phyloP scores from a whole-genome alignment of 2,329 filamentous ascomycete genomes.

The Pseudocercospora fuligena region DNA sequence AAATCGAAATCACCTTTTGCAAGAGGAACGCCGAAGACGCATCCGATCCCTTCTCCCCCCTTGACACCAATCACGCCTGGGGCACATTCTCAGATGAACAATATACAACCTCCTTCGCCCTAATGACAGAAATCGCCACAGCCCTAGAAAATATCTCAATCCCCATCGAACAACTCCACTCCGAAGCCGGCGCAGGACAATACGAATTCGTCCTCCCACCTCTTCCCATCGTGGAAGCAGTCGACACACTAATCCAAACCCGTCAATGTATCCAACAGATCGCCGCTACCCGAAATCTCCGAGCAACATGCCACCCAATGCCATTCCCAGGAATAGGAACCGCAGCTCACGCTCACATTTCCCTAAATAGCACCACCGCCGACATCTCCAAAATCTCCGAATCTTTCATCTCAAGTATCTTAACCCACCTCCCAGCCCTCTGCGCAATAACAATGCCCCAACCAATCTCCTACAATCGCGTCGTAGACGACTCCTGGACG shows the following conservation, averaged over 20 bases:
- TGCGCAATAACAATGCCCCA: constrained; percentile 71
- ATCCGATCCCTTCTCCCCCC: constrained; percentile 44
- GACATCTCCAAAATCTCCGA: constrained; percentile 55
- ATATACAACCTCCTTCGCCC: constrained; percentile 59
- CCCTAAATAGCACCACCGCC: constrained; percentile 55
- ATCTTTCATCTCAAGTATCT: constrained; percentile 70
- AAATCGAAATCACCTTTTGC: constrained; percentile 79
- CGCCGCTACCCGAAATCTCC: constrained; percentile 65
- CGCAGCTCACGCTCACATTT: constrained; percentile 72
- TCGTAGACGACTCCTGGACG: constrained; percentile 72
- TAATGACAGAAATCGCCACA: constrained; percentile 69
- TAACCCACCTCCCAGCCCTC: constrained; percentile 69
- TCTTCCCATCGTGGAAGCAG: constrained; percentile 65
- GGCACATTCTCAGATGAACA: constrained; percentile 68
- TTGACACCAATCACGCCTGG: constrained; percentile 72
- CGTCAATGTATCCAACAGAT: constrained; percentile 70
- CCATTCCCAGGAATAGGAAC: constrained; percentile 67
- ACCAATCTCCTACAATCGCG: constrained; percentile 69
- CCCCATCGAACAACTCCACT: constrained; percentile 72
- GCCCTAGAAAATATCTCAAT: constrained; percentile 67
- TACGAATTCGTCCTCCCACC: constrained; percentile 77
- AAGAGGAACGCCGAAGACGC: constrained; percentile 5
- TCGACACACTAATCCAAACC: constrained; percentile 73
- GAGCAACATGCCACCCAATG: constrained; percentile 75
- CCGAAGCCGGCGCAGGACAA: constrained; percentile 74